These are phyloP conservation scores for Alternaria brassicae DNA, from an alignment of 2,329 filamentous ascomycete genomes.

Conservation along the genomic window DNA sequence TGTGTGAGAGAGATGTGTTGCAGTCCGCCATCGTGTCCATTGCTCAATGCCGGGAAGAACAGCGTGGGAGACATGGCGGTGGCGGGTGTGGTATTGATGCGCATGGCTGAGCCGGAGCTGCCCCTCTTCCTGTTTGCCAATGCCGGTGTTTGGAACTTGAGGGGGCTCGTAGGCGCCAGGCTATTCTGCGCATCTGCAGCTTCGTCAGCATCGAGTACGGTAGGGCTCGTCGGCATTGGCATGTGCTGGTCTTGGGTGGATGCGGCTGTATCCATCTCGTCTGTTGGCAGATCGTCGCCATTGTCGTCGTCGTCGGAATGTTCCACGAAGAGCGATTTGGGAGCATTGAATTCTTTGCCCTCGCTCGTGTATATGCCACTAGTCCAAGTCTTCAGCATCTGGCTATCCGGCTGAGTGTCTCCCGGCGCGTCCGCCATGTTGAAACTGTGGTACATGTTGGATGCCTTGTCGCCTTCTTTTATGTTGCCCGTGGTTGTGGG, in stretches of 20 bases:
- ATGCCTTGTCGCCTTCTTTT: constrained; percentile 23
- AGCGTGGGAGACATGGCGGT: constrained; percentile 46
- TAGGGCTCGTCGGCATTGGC: constrained; percentile 40
- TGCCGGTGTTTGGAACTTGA: constrained; percentile 54
- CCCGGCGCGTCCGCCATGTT: constrained; percentile 49
- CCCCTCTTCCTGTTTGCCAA: constrained; percentile 51
- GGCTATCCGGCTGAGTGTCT: constrained; percentile 58
- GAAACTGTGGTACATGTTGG: constrained; percentile 49
- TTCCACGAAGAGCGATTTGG: constrained; percentile 33
- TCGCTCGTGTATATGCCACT: constrained; percentile 35
- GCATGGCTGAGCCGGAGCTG: constrained; percentile 48
- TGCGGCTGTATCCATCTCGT: constrained; percentile 26
- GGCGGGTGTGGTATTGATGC: constrained; percentile 52
- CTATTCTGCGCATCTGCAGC: constrained; percentile 23
- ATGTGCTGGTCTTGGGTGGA: constrained; percentile 40
- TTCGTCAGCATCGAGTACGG: constrained; percentile 38
- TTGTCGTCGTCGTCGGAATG: constrained; percentile 22
- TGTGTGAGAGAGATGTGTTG: constrained; percentile 54
- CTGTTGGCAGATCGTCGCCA: constrained; percentile 25
- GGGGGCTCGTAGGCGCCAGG: constrained; percentile 38
- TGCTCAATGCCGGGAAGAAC: constrained; percentile 43
- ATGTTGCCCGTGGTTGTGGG: constrained; percentile 34
- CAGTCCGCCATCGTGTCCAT: constrained; percentile 27
- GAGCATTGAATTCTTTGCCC: constrained; percentile 9
- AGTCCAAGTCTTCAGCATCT: constrained; percentile 53